phyloP scores from a whole-genome alignment of 179 eudicot species.

The Spinacia oleracea region DNA sequence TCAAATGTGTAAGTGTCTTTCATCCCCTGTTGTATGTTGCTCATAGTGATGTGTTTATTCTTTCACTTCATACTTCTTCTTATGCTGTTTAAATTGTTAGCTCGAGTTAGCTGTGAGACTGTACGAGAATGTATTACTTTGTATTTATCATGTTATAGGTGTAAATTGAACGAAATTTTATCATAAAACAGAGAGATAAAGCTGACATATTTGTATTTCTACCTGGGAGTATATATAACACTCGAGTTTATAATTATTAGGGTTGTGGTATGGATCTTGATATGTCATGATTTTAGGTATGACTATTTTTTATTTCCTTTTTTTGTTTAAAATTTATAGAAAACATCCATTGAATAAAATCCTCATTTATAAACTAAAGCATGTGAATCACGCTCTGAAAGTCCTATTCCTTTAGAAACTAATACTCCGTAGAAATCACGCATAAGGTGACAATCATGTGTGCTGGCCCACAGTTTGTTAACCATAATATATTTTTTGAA shows the following conservation, averaged over 20 bases:
- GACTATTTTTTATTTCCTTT: background rate
- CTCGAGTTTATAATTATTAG: background rate
- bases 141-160: background rate
- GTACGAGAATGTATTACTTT: background rate
- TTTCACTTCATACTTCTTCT: background rate
- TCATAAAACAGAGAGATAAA: background rate
- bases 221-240: background rate
- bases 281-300: background rate
- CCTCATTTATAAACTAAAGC: background rate
- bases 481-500: no score
- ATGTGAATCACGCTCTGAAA: background rate
- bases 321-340: background rate
- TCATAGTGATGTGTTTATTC: background rate
- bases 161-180: background rate
- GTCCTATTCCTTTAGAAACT: background rate
- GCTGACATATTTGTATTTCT: background rate
- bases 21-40: conserved; percentile 37
- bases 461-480: background rate
- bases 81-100: conserved; percentile 3
- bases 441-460: background rate
- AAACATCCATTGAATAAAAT: background rate
- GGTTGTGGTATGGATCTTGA: background rate
- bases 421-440: no score
- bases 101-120: no score
- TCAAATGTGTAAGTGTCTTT: conserved; percentile 12